These are phyloP conservation scores for Aspergillus sclerotiicarbonarius DNA, from an alignment of 495 filamentous ascomycete species.

Conservation along the genomic window DNA sequence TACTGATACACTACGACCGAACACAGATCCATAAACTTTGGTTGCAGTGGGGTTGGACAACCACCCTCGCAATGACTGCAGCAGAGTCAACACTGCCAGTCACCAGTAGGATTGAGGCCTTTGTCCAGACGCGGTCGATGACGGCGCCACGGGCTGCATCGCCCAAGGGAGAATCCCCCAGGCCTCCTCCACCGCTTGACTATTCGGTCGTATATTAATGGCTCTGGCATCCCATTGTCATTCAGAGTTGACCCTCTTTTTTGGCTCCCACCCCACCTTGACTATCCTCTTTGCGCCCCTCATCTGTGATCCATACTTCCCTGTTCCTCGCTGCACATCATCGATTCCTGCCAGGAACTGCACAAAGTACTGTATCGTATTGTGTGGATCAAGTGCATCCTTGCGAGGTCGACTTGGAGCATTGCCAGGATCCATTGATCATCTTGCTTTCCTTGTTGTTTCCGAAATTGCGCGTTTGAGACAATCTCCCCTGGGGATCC, in stretches of 20 bases:
- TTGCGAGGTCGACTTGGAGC: not conserved
- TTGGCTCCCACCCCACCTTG: not conserved
- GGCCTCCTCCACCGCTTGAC: constrained; percentile 3
- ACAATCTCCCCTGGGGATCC: not conserved
- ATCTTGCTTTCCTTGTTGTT: constrained; percentile 1
- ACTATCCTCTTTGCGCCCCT: not conserved
- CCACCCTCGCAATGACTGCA: not conserved
- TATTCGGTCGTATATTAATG: constrained; percentile 12
- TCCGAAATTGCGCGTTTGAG: not conserved
- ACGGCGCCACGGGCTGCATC: constrained; percentile 20
- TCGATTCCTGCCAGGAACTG: not conserved
- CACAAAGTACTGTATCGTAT: not conserved
- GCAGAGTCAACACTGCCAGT: not conserved
- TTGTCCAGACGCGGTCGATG: constrained; percentile 17
- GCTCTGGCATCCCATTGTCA: constrained; percentile 7
- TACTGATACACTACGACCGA: not conserved
- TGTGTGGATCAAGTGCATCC: not conserved
- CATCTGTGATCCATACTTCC: not conserved
- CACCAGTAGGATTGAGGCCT: constrained; percentile 9
- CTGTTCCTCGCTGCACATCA: constrained; percentile 1
- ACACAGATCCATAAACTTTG: constrained; percentile 12
- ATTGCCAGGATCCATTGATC: constrained; percentile 2
- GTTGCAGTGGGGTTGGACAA: constrained; percentile 14
- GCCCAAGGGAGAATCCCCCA: not conserved
- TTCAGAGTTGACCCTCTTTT: not conserved